These are phyloP conservation scores for Cryptococcus sp. DNA, from an alignment of 1,284 basidiomycete species.

Conservation along the genomic window DNA sequence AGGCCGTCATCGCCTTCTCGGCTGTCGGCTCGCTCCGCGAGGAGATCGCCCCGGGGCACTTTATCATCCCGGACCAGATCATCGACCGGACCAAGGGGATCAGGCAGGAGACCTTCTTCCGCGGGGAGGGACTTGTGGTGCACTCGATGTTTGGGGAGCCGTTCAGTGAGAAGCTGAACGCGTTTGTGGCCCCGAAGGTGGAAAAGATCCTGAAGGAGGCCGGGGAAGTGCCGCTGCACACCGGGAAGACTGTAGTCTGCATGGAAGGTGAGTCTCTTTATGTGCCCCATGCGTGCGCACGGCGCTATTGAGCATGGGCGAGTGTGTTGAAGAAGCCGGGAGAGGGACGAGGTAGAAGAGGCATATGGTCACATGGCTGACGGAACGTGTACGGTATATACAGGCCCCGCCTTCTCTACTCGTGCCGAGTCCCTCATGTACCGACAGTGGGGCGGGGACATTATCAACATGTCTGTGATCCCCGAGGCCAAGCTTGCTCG, in stretches of 20 bases:
- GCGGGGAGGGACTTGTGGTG: conserved; percentile 74
- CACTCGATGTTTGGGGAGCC: conserved; percentile 94
- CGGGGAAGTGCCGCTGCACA: conserved; percentile 63
- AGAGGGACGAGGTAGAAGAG: neutral
- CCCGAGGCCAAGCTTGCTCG: conserved; percentile 94
- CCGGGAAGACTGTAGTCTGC: conserved; percentile 80
- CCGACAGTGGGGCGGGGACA: conserved; percentile 83
- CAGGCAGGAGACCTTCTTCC: conserved; percentile 81
- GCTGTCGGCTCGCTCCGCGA: conserved; percentile 95
- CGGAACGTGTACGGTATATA: neutral
- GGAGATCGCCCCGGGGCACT: conserved; percentile 87
- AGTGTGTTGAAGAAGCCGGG: no score
- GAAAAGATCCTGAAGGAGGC: conserved; percentile 59
- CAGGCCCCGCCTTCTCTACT: conserved; percentile 59
- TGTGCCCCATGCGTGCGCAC: conserved; percentile 7
- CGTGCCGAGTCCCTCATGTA: conserved; percentile 95
- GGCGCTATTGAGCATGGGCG: no score
- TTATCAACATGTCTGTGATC: conserved; percentile 92
- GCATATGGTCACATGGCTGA: no score
- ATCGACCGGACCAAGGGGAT: conserved; percentile 96
- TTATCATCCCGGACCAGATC: conserved; percentile 85
- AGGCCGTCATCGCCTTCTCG: conserved; percentile 86
- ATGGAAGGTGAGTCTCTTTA: conserved; percentile 99
- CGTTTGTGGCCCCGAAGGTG: conserved; percentile 66
- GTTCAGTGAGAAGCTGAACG: conserved; percentile 64